phyloP scores from a whole-genome alignment of 805 yeast species.

The Sugiyamaella smithiae region DNA sequence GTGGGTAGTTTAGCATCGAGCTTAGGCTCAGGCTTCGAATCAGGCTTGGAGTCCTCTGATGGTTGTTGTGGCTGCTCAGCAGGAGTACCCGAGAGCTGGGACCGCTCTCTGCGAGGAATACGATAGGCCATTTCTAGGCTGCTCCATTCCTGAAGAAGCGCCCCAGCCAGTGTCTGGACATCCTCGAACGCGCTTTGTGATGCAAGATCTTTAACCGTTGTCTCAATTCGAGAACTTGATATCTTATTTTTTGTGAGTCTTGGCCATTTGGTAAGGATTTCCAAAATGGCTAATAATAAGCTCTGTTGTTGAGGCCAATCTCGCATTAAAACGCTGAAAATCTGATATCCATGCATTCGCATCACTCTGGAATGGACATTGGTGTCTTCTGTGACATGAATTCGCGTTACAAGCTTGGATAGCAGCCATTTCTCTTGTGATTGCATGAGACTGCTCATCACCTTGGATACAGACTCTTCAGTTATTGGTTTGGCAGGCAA shows the following conservation, averaged over 20 bases:
- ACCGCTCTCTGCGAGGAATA: conserved; percentile 59
- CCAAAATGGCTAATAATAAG: conserved; percentile 50
- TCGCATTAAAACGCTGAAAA: conserved; percentile 59
- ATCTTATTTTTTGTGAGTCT: conserved; percentile 74
- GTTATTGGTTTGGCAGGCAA: conserved; percentile 52
- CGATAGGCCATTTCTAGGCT: conserved; percentile 76
- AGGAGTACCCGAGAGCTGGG: conserved; percentile 13
- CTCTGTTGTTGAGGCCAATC: conserved; percentile 39
- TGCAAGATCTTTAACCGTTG: conserved; percentile 48
- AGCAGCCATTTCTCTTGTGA: conserved; percentile 65
- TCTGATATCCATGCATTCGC: conserved; percentile 82
- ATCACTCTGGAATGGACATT: conserved; percentile 57
- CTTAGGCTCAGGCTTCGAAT: neutral
- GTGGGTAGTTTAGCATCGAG: neutral
- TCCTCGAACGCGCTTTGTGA: conserved; percentile 27
- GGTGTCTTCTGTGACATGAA: conserved; percentile 51
- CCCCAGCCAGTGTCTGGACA: conserved; percentile 39
- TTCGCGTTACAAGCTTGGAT: conserved; percentile 63
- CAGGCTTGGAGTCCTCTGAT: conserved; percentile 7
- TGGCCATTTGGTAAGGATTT: conserved; percentile 63
- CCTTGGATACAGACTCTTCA: conserved; percentile 65
- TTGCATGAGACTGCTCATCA: conserved; percentile 79
- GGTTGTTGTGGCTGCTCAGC: no score
- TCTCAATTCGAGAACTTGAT: conserved; percentile 68
- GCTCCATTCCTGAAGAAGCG: conserved; percentile 66